Conservation (phyloP, 306 rosid species). For the Cucurbita maxima region DNA sequence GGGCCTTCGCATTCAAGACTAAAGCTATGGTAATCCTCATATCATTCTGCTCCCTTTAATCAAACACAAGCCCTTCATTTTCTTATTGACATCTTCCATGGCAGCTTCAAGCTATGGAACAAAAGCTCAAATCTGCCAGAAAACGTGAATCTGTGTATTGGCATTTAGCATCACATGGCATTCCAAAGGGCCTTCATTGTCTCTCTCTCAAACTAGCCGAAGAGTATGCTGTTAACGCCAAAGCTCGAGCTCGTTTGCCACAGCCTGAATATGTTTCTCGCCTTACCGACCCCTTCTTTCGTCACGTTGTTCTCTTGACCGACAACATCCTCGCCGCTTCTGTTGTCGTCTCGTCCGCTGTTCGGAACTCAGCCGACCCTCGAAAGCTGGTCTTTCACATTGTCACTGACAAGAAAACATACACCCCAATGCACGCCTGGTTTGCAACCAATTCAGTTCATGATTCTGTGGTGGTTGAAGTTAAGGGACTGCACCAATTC, state of each 20-base stretch:
- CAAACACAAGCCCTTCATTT: background rate
- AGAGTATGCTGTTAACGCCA: conserved; percentile 70
- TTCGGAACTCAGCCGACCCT: conserved; percentile 53
- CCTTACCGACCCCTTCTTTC: conserved; percentile 54
- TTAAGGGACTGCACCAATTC: conserved; percentile 78
- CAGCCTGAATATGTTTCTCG: conserved; percentile 61
- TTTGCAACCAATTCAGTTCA: conserved; percentile 56
- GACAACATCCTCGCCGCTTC: conserved; percentile 90
- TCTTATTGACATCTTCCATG: background rate
- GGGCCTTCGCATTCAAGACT: conserved; percentile 71
- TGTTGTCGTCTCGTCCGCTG: conserved; percentile 57
- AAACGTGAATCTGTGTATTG: conserved; percentile 64
- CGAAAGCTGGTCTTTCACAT: conserved; percentile 66
- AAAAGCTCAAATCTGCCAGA: conserved; percentile 51
- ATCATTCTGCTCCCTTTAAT: too few relatives aligned
- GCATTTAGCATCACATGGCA: conserved; percentile 85
- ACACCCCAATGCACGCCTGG: conserved; percentile 93
- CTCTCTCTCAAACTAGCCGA: conserved; percentile 73
- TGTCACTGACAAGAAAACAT: conserved; percentile 79
- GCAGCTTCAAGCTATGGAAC: conserved; percentile 75
- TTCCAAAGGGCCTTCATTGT: conserved; percentile 71
- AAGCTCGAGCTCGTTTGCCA: conserved; percentile 72
- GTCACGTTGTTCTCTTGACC: conserved; percentile 64
- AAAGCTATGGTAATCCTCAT: conserved; percentile 57
- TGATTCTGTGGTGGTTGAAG: conserved; percentile 60